Evolutionary conservation across 768 basidiomycete genomes (phyloP).

Genomic region (Russula compacta): DNA sequence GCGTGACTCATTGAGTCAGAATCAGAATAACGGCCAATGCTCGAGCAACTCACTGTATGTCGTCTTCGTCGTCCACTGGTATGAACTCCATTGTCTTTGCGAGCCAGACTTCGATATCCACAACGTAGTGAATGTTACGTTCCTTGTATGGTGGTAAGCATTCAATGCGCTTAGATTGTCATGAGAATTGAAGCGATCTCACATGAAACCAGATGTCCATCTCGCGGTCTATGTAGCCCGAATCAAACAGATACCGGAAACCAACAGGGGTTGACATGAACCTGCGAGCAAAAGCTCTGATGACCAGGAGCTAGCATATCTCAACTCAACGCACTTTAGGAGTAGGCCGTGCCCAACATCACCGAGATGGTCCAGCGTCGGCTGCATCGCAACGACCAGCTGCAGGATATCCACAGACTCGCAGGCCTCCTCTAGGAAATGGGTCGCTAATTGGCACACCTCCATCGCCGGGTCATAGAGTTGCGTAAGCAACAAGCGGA

Average conservation of each 20-base stretch:
- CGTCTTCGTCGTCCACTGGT: constrained; percentile 51
- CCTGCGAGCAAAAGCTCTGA: constrained; percentile 31
- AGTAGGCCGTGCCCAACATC: constrained; percentile 84
- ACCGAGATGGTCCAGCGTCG: constrained; percentile 90
- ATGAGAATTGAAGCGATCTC: constrained; percentile 23
- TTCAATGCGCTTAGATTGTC: background rate
- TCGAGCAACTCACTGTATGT: constrained; percentile 37
- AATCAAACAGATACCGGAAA: constrained; percentile 85
- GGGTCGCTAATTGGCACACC: constrained; percentile 85
- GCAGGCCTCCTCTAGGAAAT: constrained; percentile 84
- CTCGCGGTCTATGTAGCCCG: constrained; percentile 88
- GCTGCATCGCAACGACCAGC: constrained; percentile 89
- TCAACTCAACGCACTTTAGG: constrained; percentile 53
- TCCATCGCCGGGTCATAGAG: constrained; percentile 88
- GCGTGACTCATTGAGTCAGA: background rate
- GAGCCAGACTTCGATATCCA: constrained; percentile 89
- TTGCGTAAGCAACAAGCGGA: constrained; percentile 88
- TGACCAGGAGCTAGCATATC: background rate
- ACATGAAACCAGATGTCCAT: constrained; percentile 97
- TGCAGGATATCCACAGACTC: constrained; percentile 76
- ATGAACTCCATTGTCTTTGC: constrained; percentile 60
- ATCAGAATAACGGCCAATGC: background rate
- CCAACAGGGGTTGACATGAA: constrained; percentile 93
- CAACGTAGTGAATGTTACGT: constrained; percentile 87
- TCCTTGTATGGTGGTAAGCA: constrained; percentile 43